Conservation (phyloP, 2,329 filamentous ascomycete genomes). For the Fusarium annulatum region DNA sequence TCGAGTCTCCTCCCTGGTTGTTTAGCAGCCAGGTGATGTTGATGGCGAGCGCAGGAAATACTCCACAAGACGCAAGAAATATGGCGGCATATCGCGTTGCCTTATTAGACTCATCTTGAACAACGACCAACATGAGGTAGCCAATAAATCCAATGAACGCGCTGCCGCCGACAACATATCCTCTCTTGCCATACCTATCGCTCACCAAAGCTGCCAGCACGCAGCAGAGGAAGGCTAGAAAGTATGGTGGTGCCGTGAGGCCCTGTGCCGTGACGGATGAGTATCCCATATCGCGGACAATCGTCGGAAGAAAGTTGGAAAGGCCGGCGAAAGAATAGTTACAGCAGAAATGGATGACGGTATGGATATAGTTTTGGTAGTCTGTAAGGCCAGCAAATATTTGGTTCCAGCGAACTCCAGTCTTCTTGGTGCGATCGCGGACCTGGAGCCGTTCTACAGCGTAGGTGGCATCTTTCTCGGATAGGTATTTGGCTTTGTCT, state of each 20-base stretch:
- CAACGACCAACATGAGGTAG: slow-evolving; percentile 1
- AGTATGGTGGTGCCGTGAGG: slow-evolving; percentile 15
- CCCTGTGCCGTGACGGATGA: slow-evolving; percentile 15
- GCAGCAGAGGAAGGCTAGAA: slow-evolving; percentile 14
- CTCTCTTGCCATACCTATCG: slow-evolving; percentile 10
- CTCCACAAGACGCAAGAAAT: slow-evolving; percentile 1
- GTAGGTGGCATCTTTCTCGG: neutral
- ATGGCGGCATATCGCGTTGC: slow-evolving; percentile 8
- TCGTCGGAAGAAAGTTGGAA: slow-evolving; percentile 29
- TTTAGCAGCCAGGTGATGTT: slow-evolving; percentile 31
- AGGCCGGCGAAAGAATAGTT: slow-evolving; percentile 31
- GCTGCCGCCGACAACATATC: neutral
- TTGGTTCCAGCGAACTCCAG: slow-evolving; percentile 24
- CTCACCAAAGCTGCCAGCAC: slow-evolving; percentile 8
- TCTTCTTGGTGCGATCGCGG: slow-evolving; percentile 11
- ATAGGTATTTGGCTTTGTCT: slow-evolving; percentile 7
- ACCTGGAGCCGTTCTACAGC: slow-evolving; percentile 10
- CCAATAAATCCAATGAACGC: slow-evolving; percentile 7
- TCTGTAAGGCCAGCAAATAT: slow-evolving; percentile 10
- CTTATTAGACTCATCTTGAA: slow-evolving; percentile 14
- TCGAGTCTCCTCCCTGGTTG: slow-evolving; percentile 26
- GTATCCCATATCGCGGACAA: slow-evolving; percentile 18
- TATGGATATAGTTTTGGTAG: slow-evolving; percentile 26
- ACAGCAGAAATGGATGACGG: slow-evolving; percentile 30
- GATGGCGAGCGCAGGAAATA: slow-evolving; percentile 20